Conservation (phyloP, 306 rosid species). For the Alnus glutinosa region DNA sequence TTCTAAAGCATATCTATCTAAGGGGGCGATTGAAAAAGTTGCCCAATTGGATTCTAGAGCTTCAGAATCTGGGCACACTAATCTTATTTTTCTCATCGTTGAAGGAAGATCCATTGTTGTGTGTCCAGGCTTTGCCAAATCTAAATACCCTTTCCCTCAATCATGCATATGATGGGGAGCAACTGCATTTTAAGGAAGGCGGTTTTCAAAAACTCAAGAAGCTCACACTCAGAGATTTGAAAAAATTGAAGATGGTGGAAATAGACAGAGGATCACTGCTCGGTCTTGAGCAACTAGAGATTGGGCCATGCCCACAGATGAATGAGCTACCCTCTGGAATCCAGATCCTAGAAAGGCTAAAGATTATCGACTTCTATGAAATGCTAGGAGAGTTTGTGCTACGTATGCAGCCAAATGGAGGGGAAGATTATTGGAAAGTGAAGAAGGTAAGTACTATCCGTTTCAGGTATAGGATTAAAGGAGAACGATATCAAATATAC, state of each 20-base stretch:
- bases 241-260: neutral
- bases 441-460: neutral
- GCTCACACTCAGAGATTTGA: neutral
- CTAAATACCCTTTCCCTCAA: neutral
- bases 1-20: neutral
- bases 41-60: conserved; percentile 21
- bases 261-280: conserved; percentile 13
- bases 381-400: neutral
- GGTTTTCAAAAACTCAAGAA: neutral
- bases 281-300: neutral
- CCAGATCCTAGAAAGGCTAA: neutral
- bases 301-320: conserved; percentile 1
- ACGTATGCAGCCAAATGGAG: neutral
- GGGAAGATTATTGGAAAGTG: neutral
- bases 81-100: neutral
- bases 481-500: neutral
- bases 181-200: conserved; percentile 9
- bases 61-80: conserved; percentile 3
- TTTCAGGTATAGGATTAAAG: neutral
- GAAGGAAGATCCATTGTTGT: conserved; percentile 3
- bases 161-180: conserved; percentile 18
- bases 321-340: conserved; percentile 21
- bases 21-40: conserved; percentile 15
- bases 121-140: neutral
- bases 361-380: neutral